Evolutionary conservation across 2,329 filamentous ascomycete genomes (phyloP).

Genomic region (Tolypocladium guangdongense): DNA sequence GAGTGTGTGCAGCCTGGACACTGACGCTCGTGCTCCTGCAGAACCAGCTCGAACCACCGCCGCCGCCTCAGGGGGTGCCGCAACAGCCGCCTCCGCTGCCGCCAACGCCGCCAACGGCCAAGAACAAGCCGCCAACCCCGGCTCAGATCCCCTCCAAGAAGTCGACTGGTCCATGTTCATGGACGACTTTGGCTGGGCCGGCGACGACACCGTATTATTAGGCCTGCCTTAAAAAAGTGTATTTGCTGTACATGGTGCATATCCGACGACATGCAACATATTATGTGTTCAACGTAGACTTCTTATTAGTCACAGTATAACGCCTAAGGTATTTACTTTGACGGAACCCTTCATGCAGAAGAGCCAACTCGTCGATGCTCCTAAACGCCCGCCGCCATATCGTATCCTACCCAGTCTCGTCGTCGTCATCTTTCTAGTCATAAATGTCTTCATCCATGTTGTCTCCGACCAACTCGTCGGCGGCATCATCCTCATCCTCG

Average conservation of each 20-base stretch:
- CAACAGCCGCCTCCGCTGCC: background rate
- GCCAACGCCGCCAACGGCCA: conserved; percentile 4
- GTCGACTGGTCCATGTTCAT: conserved; percentile 40
- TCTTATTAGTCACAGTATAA: background rate
- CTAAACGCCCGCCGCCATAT: background rate
- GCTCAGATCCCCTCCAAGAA: conserved; percentile 27
- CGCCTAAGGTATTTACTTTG: background rate
- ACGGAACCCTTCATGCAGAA: background rate
- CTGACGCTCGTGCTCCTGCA: background rate
- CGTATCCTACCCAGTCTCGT: background rate
- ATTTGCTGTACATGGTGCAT: background rate
- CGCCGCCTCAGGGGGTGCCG: background rate
- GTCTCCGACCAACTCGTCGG: conserved; percentile 55
- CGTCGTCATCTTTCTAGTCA: conserved; percentile 18
- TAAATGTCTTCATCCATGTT: conserved; percentile 50
- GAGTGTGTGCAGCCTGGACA: background rate
- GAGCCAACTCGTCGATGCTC: background rate
- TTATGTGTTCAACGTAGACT: background rate
- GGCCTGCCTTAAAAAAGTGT: conserved; percentile 13
- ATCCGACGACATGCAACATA: background rate
- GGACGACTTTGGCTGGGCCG: conserved; percentile 37
- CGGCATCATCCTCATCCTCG: conserved; percentile 60
- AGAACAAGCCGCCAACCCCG: conserved; percentile 10
- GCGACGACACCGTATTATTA: conserved; percentile 18
- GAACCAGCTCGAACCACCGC: background rate